Base-by-base conservation (phyloP, 768 basidiomycete species). In the Peribolospora kevripleyi region DNA sequence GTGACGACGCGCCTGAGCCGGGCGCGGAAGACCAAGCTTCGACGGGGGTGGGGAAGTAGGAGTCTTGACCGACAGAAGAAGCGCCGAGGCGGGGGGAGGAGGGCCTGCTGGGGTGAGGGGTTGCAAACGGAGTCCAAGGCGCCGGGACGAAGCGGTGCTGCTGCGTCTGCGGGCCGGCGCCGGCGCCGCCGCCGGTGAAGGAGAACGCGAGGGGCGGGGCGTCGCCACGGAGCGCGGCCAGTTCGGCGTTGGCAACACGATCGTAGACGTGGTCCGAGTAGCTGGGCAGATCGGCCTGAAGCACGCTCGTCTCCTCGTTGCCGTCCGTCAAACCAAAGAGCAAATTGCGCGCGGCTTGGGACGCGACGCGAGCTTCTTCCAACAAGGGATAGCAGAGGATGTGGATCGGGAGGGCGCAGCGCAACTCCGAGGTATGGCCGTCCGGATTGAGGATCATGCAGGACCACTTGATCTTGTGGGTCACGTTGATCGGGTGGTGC, bases 361-460 rank as follows among this genome's bases (percentile, higher is more conserved):
- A 81, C 37, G 78, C 74, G 2, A 74, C 71, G 42, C 79, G 73
- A 1, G 85, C 81, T 65, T 93, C 88, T 10, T 79, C 73, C 11
- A 83, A 71, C 1, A 91, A 69, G 9, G 75, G 71, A 56, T 74
- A 65, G 60, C 88, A 80, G 36, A 95, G 79, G 50, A 97, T 73
- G 63, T 84, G 77, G 42, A 97, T 68, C 0, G 91, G 91, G 5
- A 95, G 73, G 1, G 87, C 87, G 67, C 91, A 95, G 11, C 88
- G 79, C n/a, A 97, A 73, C 66, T 95, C 87, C 7, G 86, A 90
- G 3, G 79, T 80, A 65, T 95, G 91, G 0, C 88, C 88, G 64
- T 95, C 91, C 6, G 73, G 72, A 65, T 95, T 97, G 59, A 73
- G 73, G 63, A 90, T 81, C 53, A 79, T 70, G 58, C 85, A 81